Percentiles rank a stretch among this genome's conserved stretches.
Conservation (phyloP, 2,329 filamentous ascomycete genomes). For the Orbilia brochopaga region DNA sequence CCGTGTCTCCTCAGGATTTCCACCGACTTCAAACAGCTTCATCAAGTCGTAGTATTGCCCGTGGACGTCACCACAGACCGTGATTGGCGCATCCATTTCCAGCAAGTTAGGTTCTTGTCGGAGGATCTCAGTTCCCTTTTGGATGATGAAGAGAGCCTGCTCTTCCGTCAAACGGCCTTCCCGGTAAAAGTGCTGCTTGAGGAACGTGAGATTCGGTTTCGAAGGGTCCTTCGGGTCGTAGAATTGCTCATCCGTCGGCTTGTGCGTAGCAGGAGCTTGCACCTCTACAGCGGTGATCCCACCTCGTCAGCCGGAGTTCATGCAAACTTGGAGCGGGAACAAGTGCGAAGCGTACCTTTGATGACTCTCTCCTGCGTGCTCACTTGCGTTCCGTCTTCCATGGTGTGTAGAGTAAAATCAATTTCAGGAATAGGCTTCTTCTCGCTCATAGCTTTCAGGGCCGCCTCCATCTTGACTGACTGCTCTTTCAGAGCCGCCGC, state of each 20-base stretch:
- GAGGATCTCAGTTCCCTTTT: slow-evolving; percentile 83
- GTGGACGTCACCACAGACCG: slow-evolving; percentile 96
- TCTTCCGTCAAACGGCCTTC: slow-evolving; percentile 97
- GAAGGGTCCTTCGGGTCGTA: slow-evolving; percentile 81
- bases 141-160: slow-evolving; percentile 94
- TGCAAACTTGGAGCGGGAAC: background rate
- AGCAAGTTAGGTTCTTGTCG: slow-evolving; percentile 90
- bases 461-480: slow-evolving; percentile 76
- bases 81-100: slow-evolving; percentile 99
- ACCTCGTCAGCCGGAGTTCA: slow-evolving; percentile 53
- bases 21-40: slow-evolving; percentile 98
- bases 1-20: slow-evolving; percentile 91
- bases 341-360: slow-evolving; percentile 74
- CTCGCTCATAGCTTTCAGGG: slow-evolving; percentile 86
- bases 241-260: slow-evolving; percentile 92
- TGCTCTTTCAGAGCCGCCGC: slow-evolving; percentile 52
- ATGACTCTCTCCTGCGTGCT: slow-evolving; percentile 95
- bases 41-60: slow-evolving; percentile 99
- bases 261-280: slow-evolving; percentile 92
- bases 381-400: slow-evolving; percentile 96
- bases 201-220: slow-evolving; percentile 90
- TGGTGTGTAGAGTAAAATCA: slow-evolving; percentile 96
- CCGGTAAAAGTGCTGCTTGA: slow-evolving; percentile 98
- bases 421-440: slow-evolving; percentile 98
- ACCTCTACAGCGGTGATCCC: slow-evolving; percentile 70